A percentile compares a stretch with the other conserved stretches of the same genome.
Conservation (phyloP, 73 alveolate species). For the Tetrahymena elliotti region DNA sequence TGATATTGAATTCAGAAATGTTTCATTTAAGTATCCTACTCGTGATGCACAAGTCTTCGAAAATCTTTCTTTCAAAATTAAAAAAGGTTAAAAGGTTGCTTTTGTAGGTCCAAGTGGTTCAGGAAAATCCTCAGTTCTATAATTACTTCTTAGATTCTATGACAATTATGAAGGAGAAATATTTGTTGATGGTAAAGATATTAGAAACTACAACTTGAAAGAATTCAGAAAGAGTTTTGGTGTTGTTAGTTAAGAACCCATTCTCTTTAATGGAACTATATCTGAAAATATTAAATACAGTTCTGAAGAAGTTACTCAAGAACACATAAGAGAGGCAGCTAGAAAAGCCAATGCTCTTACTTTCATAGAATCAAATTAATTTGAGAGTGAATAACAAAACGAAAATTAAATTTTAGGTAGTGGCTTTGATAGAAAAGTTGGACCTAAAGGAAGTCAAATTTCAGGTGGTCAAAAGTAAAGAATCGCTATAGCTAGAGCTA, state of each 20-base stretch:
- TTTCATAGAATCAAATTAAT: conserved; percentile 9
- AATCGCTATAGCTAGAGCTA: conserved; percentile 50
- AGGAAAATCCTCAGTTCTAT: conserved; percentile 72
- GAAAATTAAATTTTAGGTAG: neutral
- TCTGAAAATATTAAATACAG: conserved; percentile 69
- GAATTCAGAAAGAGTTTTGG: conserved; percentile 62
- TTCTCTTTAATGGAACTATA: conserved; percentile 70
- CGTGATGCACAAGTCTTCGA: conserved; percentile 51
- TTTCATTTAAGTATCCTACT: conserved; percentile 64
- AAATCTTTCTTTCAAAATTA: conserved; percentile 44
- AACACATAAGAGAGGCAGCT: conserved; percentile 73
- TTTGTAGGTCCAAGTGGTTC: conserved; percentile 87
- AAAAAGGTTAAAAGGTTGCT: conserved; percentile 73
- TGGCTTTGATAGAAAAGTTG: conserved; percentile 31
- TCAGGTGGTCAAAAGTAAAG: conserved; percentile 58
- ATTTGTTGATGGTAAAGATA: conserved; percentile 61
- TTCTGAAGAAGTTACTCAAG: conserved; percentile 33
- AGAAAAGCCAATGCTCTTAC: conserved; percentile 58
- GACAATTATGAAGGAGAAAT: conserved; percentile 66
- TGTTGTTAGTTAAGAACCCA: conserved; percentile 84
- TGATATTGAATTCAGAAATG: conserved; percentile 60
- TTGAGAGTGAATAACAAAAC: neutral
- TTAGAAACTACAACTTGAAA: conserved; percentile 50
- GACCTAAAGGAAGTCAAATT: conserved; percentile 36
- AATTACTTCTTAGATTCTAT: conserved; percentile 61